Conservation (phyloP, 2,329 filamentous ascomycete genomes). For the Hypomyces rosellus region DNA sequence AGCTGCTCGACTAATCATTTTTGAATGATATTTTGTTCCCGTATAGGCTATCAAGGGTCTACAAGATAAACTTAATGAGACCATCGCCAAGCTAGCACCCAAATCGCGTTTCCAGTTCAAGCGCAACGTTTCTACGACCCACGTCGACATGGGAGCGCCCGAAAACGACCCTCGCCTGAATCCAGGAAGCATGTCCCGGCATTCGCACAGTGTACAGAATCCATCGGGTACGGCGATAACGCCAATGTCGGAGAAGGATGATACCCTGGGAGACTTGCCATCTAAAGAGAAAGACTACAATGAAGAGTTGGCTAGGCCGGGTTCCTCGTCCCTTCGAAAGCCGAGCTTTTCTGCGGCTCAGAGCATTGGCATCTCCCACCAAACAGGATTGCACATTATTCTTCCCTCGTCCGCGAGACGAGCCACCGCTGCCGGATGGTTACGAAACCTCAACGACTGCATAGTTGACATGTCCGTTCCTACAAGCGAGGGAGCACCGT, state of each 20-base stretch:
- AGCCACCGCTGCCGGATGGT: slow-evolving; percentile 65
- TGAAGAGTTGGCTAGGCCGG: slow-evolving; percentile 42
- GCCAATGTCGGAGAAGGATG: slow-evolving; percentile 20
- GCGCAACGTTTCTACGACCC: slow-evolving; percentile 21
- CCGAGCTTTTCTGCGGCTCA: slow-evolving; percentile 58
- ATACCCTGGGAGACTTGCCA: slow-evolving; percentile 34
- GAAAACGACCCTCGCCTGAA: slow-evolving; percentile 39
- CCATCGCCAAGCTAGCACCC: slow-evolving; percentile 60
- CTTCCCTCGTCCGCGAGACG: slow-evolving; percentile 64
- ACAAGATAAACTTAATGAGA: slow-evolving; percentile 69
- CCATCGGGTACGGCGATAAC: slow-evolving; percentile 11
- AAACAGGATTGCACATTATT: slow-evolving; percentile 66
- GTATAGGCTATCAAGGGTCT: slow-evolving; percentile 69
- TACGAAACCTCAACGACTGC: slow-evolving; percentile 63
- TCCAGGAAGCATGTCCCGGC: slow-evolving; percentile 28
- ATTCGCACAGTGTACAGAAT: slow-evolving; percentile 16
- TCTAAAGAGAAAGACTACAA: slow-evolving; percentile 48
- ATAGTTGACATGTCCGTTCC: slow-evolving; percentile 76
- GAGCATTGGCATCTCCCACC: slow-evolving; percentile 59
- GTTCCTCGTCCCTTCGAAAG: slow-evolving; percentile 42
- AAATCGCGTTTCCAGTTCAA: slow-evolving; percentile 82
- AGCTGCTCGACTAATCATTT: background rate
- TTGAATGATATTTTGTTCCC: background rate
- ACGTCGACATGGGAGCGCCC: slow-evolving; percentile 37
- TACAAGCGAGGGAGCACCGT: slow-evolving; percentile 50